Evolutionary conservation across 345 rosid species (phyloP), one percentile per base, ranked within the genome.

Genomic region (Salix suchowensis): DNA sequence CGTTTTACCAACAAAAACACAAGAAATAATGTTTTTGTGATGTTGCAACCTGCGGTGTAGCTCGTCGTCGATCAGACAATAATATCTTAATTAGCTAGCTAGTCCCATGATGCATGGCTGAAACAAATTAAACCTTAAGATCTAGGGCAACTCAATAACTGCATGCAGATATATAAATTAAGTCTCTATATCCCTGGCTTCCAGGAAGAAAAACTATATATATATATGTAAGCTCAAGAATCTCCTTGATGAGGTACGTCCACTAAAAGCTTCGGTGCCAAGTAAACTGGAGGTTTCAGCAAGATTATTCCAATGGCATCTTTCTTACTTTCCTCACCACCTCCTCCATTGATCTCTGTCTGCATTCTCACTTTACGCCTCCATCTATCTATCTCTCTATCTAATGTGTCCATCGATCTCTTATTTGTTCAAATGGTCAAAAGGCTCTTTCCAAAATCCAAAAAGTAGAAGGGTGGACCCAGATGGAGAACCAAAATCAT

Each of bases 261-360:
- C 24, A 37, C 5, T 16, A 67, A 74, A 83, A 76, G 83, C 81
- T 70, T 37, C 10, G 83, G 77, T 67, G 76, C 72, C 79, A 48
- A 74, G 48, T 10, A 58, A 50, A 69, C 32, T 68, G 81, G 81
- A 74, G 21, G 37, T 32, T 48, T 48, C 18, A 48, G 16, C 18
- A 23, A 24, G 37, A 36, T 36, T 12, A 62, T 28, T 64, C 36
- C 67, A 26, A 28, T 11, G 67, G 68, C 68, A 26, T 65, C 62
- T 8, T 58, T n/a, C 58, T 0, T 9, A 0, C 58, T 52, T 52
- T 19, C 58, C 9, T 62, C 67, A 26, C 15, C 67, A 12, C 67
- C 67, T 23, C 67, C 67, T 23, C 67, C 30, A 24, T 24, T 13
- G 5, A 5, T 62, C 34, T 13, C 18, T 26, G 18, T 62, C 34